Percentiles rank a stretch among this genome's conserved stretches.
These are phyloP conservation scores for Hemileia vastatrix DNA, from an alignment of 1,284 basidiomycete species.

Conservation along the genomic window DNA sequence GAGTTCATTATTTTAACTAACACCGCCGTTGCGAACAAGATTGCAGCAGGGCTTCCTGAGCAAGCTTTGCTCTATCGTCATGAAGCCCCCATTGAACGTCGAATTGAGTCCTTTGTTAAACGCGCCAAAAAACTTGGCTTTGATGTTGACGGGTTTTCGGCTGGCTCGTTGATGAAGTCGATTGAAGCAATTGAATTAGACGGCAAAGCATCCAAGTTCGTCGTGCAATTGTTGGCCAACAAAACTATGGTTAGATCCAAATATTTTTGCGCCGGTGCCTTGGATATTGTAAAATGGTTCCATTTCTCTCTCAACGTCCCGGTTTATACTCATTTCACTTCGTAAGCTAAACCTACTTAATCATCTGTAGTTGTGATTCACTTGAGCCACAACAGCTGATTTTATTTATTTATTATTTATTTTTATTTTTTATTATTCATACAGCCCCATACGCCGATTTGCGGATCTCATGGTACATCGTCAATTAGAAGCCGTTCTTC, in stretches of 20 bases:
- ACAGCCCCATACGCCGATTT: slow-evolving; percentile 50
- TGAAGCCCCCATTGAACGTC: slow-evolving; percentile 80
- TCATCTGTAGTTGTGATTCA: slow-evolving; percentile 24
- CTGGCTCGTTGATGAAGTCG: slow-evolving; percentile 73
- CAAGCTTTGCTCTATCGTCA: slow-evolving; percentile 89
- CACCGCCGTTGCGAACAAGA: slow-evolving; percentile 76
- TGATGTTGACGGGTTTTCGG: slow-evolving; percentile 66
- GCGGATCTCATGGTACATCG: slow-evolving; percentile 94
- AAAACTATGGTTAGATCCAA: slow-evolving; percentile 87
- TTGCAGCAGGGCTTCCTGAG: slow-evolving; percentile 86
- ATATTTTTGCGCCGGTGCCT: slow-evolving; percentile 98
- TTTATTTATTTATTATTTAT: slow-evolving; percentile 40
- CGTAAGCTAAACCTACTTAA: slow-evolving; percentile 11
- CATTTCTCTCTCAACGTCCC: slow-evolving; percentile 87
- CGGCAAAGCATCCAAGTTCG: slow-evolving; percentile 56
- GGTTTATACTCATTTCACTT: slow-evolving; percentile 92
- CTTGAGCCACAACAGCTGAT: not conserved
- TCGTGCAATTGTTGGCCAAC: slow-evolving; percentile 69
- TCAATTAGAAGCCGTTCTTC: slow-evolving; percentile 81
- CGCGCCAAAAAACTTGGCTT: slow-evolving; percentile 75
- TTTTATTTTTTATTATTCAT: slow-evolving; percentile 5
- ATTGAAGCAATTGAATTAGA: slow-evolving; percentile 61
- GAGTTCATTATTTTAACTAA: slow-evolving; percentile 97
- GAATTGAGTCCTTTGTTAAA: slow-evolving; percentile 65
- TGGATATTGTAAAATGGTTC: slow-evolving; percentile 94